Conservation (phyloP, 805 yeast species). For the Candida endomychidarum region DNA sequence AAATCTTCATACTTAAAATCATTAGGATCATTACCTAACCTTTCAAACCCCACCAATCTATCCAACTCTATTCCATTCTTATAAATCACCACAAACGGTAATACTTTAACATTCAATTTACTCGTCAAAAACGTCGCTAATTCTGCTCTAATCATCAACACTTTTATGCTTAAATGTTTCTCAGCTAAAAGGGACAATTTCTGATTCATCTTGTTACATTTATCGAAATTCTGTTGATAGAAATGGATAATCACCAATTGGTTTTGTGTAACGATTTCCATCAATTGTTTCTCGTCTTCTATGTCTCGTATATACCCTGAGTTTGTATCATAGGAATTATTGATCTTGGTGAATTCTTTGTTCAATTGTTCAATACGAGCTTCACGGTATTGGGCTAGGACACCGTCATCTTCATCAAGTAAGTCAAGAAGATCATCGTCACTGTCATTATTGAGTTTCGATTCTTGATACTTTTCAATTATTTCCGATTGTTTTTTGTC, state of each 20-base stretch:
- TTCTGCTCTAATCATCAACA: slow-evolving; percentile 57
- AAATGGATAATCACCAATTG: slow-evolving; percentile 57
- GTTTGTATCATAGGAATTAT: slow-evolving; percentile 19
- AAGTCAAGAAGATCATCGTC: slow-evolving; percentile 47
- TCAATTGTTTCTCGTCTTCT: slow-evolving; percentile 54
- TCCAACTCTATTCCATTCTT: slow-evolving; percentile 57
- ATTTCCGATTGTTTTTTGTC: slow-evolving; percentile 31
- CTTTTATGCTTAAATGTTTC: slow-evolving; percentile 55
- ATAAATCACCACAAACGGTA: slow-evolving; percentile 71
- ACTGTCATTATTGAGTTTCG: slow-evolving; percentile 26
- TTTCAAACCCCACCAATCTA: slow-evolving; percentile 69
- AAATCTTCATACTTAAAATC: slow-evolving; percentile 49
- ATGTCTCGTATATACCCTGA: slow-evolving; percentile 43
- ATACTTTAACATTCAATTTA: slow-evolving; percentile 59
- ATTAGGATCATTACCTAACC: slow-evolving; percentile 47
- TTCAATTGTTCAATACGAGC: slow-evolving; percentile 59
- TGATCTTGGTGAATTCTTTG: slow-evolving; percentile 38
- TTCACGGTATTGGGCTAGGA: slow-evolving; percentile 57
- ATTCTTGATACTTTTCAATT: slow-evolving; percentile 47
- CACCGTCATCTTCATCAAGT: slow-evolving; percentile 36
- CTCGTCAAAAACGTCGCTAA: slow-evolving; percentile 72
- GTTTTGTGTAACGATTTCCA: slow-evolving; percentile 48
- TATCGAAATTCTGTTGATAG: slow-evolving; percentile 56
- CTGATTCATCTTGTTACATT: slow-evolving; percentile 60
- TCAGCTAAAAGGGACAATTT: slow-evolving; percentile 47